These are phyloP conservation scores for Arabidopsis lyrata DNA, from an alignment of 441 rosid species.

Conservation along the genomic window DNA sequence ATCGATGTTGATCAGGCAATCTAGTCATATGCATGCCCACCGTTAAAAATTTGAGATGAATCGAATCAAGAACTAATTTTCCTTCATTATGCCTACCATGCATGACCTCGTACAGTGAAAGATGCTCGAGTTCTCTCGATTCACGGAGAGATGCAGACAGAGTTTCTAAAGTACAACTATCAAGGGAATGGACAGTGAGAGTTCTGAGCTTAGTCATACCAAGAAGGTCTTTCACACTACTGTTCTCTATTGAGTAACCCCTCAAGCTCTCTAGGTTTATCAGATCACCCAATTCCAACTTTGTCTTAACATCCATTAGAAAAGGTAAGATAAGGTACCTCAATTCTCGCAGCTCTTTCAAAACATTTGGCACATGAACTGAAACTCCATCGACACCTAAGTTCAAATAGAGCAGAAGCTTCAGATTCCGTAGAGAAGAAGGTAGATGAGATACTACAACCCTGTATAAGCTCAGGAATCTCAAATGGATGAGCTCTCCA, in stretches of 20 bases:
- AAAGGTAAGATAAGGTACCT: slow-evolving; percentile 9
- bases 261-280: slow-evolving; percentile 11
- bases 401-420: not conserved
- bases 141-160: not conserved
- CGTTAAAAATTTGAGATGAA: slow-evolving; percentile 12
- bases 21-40: not conserved
- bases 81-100: not conserved
- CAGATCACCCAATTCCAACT: slow-evolving; percentile 25
- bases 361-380: slow-evolving; percentile 29
- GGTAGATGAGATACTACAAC: not conserved
- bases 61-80: not conserved
- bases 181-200: not conserved
- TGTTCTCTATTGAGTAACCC: not conserved
- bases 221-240: slow-evolving; percentile 7
- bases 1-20: not conserved
- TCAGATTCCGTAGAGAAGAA: slow-evolving; percentile 21
- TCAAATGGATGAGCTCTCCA: slow-evolving; percentile 37
- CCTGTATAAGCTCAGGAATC: not conserved
- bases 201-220: slow-evolving; percentile 12
- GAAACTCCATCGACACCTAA: not conserved
- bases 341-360: slow-evolving; percentile 27
- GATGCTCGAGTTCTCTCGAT: not conserved
- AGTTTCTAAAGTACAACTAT: not conserved
- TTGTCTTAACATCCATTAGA: slow-evolving; percentile 1
- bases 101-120: slow-evolving; percentile 10